These are phyloP conservation scores for Aspergillus ustus DNA, from an alignment of 2,329 filamentous ascomycete species.

Conservation along the genomic window DNA sequence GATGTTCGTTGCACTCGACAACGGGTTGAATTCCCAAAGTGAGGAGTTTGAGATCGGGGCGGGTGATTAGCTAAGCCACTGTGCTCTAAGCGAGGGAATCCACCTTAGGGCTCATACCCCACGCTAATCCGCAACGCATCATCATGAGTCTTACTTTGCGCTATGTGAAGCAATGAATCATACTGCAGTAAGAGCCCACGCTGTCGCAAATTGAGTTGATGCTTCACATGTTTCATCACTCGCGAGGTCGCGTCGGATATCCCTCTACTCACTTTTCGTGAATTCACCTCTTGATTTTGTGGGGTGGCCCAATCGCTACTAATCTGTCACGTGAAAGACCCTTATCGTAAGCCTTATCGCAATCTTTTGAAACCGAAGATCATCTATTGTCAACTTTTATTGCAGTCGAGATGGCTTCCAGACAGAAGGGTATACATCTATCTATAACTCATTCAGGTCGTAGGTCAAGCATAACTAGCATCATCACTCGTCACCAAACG, in stretches of 20 bases:
- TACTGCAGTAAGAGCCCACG: neutral
- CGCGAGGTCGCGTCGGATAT: too few relatives aligned
- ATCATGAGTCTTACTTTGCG: neutral
- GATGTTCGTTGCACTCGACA: conserved; percentile 48
- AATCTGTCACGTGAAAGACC: neutral
- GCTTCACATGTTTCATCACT: neutral
- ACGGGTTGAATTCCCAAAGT: conserved; percentile 42
- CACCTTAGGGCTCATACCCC: conserved; percentile 45
- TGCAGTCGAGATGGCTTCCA: conserved; percentile 12
- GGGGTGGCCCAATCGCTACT: too few relatives aligned
- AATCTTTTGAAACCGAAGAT: too few relatives aligned
- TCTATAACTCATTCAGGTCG: conserved; percentile 22
- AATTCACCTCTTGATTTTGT: too few relatives aligned
- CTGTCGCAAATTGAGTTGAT: neutral
- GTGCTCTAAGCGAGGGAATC: conserved; percentile 45
- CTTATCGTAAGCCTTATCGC: conserved; percentile 2
- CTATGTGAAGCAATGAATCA: neutral
- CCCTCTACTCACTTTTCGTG: too few relatives aligned
- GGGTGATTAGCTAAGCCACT: conserved; percentile 47
- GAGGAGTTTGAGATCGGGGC: conserved; percentile 45
- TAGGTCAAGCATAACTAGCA: conserved; percentile 20
- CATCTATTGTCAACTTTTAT: conserved; percentile 10
- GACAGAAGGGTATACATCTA: conserved; percentile 33
- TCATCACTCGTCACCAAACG: conserved; percentile 40
- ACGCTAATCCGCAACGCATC: conserved; percentile 7